A percentile compares a stretch with the other conserved stretches of the same genome.
These are phyloP conservation scores for Pseudovirgaria hyperparasitica DNA, from an alignment of 2,329 filamentous ascomycete species.

Conservation along the genomic window DNA sequence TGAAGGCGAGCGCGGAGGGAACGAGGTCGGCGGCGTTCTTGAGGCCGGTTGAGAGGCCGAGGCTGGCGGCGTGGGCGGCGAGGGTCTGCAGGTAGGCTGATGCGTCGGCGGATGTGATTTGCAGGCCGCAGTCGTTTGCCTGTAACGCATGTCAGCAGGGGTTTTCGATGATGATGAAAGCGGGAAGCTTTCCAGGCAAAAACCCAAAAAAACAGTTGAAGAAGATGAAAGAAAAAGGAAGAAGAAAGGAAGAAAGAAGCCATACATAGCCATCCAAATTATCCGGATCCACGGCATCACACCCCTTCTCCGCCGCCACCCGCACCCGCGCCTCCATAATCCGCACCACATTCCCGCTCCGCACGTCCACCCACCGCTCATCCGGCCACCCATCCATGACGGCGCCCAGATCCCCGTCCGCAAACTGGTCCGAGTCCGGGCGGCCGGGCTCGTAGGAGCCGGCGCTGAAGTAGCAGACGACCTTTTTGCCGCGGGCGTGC, in stretches of 20 bases:
- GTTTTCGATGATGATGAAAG: no score
- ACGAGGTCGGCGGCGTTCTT: conserved; percentile 56
- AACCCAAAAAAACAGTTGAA: no score
- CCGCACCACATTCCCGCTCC: conserved; percentile 40
- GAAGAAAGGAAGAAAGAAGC: conserved; percentile 5
- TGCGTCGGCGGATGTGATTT: conserved; percentile 43
- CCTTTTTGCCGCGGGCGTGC: conserved; percentile 37
- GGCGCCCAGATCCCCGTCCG: conserved; percentile 40
- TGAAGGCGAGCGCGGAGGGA: conserved; percentile 29
- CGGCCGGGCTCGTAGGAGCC: conserved; percentile 52
- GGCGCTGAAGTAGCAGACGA: conserved; percentile 62
- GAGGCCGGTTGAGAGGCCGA: conserved; percentile 48
- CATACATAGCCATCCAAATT: conserved; percentile 52
- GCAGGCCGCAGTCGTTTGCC: conserved; percentile 45
- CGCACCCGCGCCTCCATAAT: conserved; percentile 52
- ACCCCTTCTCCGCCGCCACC: conserved; percentile 46
- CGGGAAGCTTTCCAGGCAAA: no score
- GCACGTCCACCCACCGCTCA: conserved; percentile 54
- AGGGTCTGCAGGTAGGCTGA: conserved; percentile 49
- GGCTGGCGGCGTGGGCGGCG: conserved; percentile 36
- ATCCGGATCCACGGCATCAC: conserved; percentile 56
- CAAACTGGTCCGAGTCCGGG: conserved; percentile 41
- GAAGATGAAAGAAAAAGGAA: not conserved
- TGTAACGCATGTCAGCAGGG: conserved; percentile 12
- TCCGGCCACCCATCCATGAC: conserved; percentile 48